Conservation (phyloP, 768 basidiomycete genomes). For the Punctularia strigosozonata region DNA sequence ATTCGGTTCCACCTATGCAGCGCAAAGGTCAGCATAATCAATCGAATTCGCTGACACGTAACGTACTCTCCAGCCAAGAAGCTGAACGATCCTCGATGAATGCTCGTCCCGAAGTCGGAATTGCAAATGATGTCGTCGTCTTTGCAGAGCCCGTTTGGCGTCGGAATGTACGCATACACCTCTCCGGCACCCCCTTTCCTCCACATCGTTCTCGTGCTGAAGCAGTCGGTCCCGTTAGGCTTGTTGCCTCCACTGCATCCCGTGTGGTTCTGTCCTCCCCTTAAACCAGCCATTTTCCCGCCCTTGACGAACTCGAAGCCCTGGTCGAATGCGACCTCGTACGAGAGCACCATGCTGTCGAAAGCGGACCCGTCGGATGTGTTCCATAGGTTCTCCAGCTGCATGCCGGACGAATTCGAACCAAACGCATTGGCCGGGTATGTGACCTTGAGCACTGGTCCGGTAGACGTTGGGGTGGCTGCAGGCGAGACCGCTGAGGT, state of each 20-base stretch:
- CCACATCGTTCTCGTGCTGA: constrained; percentile 73
- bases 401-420: background rate
- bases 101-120: constrained; percentile 65
- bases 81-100: constrained; percentile 53
- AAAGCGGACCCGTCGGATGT: constrained; percentile 42
- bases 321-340: constrained; percentile 62
- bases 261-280: constrained; percentile 50
- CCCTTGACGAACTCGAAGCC: constrained; percentile 65
- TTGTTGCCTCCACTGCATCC: constrained; percentile 63
- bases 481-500: constrained; percentile 49
- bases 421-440: background rate
- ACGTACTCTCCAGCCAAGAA: constrained; percentile 47
- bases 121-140: constrained; percentile 51
- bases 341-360: constrained; percentile 57
- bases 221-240: constrained; percentile 52
- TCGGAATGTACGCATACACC: constrained; percentile 77
- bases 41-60: background rate
- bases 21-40: constrained; percentile 1
- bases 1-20: constrained; percentile 51
- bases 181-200: constrained; percentile 51
- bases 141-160: constrained; percentile 46
- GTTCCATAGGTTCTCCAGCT: constrained; percentile 37
- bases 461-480: constrained; percentile 58
- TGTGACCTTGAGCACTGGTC: constrained; percentile 40
- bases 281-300: constrained; percentile 66